Conservation (phyloP, 1,284 basidiomycete genomes). For the Moniliella sp. region DNA sequence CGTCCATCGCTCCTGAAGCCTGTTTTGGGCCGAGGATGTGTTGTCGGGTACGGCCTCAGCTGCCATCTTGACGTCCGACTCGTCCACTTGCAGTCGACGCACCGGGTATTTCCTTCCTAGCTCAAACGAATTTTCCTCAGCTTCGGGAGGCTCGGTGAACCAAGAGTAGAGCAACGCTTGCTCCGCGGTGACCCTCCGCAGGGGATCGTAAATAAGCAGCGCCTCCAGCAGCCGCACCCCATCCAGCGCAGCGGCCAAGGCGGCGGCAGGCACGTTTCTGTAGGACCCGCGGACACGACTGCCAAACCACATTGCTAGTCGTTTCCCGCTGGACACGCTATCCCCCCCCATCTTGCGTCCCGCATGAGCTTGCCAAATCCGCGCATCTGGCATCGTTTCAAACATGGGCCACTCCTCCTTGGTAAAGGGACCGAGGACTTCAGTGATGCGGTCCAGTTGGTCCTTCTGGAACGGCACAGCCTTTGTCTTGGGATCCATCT, state of each 20-base stretch:
- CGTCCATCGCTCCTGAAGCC: too few relatives aligned
- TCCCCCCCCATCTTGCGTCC: conserved; percentile 6
- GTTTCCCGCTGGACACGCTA: conserved; percentile 5
- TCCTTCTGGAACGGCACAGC: conserved; percentile 39
- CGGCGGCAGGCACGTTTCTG: conserved; percentile 46
- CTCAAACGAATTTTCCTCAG: too few relatives aligned
- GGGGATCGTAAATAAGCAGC: conserved; percentile 54
- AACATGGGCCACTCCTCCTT: conserved; percentile 71
- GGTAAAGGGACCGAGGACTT: conserved; percentile 68
- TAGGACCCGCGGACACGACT: conserved; percentile 35
- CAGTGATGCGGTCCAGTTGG: conserved; percentile 80
- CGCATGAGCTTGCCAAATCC: conserved; percentile 39
- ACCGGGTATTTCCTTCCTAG: too few relatives aligned
- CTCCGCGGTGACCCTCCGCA: conserved; percentile 57
- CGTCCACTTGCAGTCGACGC: too few relatives aligned
- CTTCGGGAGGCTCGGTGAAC: conserved; percentile 38
- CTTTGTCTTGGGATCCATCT: conserved; percentile 45
- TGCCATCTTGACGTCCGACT: too few relatives aligned
- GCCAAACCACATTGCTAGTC: conserved; percentile 52
- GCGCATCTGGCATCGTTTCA: conserved; percentile 60
- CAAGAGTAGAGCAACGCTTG: conserved; percentile 54
- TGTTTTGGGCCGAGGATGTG: too few relatives aligned
- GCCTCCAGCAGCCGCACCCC: conserved; percentile 22
- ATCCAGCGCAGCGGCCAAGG: conserved; percentile 46
- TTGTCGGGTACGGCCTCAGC: too few relatives aligned